Percentiles rank a stretch among this genome's conserved stretches.
These are phyloP conservation scores for Boletus sp. DNA, from an alignment of 768 basidiomycete genomes.

Conservation along the genomic window DNA sequence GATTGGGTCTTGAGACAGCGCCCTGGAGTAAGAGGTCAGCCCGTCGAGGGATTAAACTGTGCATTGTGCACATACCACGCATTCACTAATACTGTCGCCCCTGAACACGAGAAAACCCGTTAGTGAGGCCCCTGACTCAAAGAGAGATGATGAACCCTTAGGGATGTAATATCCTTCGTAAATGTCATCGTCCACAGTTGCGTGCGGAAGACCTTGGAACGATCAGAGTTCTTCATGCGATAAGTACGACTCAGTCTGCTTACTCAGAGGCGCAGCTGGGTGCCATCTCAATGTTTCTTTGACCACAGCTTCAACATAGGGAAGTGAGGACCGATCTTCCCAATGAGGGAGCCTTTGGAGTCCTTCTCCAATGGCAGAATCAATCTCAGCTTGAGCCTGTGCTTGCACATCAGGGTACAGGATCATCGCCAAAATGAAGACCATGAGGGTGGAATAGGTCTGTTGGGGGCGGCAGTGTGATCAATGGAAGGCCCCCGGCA, in stretches of 20 bases:
- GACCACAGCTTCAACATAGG: conserved; percentile 20
- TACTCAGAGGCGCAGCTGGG: conserved; percentile 11
- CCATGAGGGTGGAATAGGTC: conserved; percentile 19
- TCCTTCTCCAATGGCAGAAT: conserved; percentile 12
- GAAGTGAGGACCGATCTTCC: conserved; percentile 19
- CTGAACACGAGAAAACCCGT: neutral
- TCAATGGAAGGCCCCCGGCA: conserved; percentile 3
- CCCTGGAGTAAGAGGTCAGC: conserved; percentile 15
- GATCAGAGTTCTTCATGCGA: neutral
- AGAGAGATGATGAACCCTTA: conserved; percentile 35
- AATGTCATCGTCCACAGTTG: conserved; percentile 37
- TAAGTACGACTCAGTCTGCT: neutral
- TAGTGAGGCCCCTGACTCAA: neutral
- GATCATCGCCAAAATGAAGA: conserved; percentile 19
- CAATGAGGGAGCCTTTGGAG: conserved; percentile 19
- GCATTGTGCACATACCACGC: neutral
- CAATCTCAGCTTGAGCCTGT: conserved; percentile 18
- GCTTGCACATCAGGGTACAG: conserved; percentile 5
- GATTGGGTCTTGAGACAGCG: conserved; percentile 34
- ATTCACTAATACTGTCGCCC: conserved; percentile 13
- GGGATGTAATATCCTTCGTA: conserved; percentile 51
- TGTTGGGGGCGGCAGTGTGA: conserved; percentile 8
- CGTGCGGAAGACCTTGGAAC: neutral
- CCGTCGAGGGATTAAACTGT: neutral
- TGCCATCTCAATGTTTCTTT: conserved; percentile 28